Evolutionary conservation across 2,329 filamentous ascomycete genomes (phyloP), one percentile per base, ranked within the genome.

Genomic region (Cytospora piceae): DNA sequence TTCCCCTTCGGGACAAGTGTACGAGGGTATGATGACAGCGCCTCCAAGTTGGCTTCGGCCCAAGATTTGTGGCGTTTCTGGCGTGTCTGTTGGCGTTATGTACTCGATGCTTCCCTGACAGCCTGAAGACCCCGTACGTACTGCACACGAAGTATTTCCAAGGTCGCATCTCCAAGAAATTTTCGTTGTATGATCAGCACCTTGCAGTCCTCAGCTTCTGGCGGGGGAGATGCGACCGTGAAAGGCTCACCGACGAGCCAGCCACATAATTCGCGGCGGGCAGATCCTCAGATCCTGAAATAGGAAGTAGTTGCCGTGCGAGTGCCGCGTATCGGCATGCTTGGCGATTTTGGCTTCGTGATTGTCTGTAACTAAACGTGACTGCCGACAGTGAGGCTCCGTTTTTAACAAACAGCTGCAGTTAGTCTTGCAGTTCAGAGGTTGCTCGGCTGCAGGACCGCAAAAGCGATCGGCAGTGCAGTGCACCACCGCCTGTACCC

Each of bases 341-440:
- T 49, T 24, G 46, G 46, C 46, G 24, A 5, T 4, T 24, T 24
- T 49, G n/a, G n/a, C n/a, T 49, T 24, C 9, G 46, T 49, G n/a
- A 20, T 4, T 14, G n/a, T 24, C n/a, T 24, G n/a, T n/a, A 24
- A 24, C 22, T 20, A n/a, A n/a, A 12, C n/a, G n/a, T 49, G 46
- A 49, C 46, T 49, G n/a, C 46, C 46, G 46, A 49, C 46, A 49
- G 46, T 24, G n/a, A 46, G 20, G 42, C 42, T 46, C 42, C 42
- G 17, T 46, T 46, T n/a, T 46, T 46, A 22, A 9, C 42, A 20
- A 22, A 37, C 34, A 42, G 39, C 11, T 12, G n/a, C n/a, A 24
- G 22, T 4, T 49, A 9, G 46, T 49, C 14, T 49, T 49, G n/a
- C 46, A 49, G n/a, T 1, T 22, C n/a, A 49, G 46, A 22, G 9